Conservation (phyloP, 495 filamentous ascomycete species). For the Annulohypoxylon bovei region DNA sequence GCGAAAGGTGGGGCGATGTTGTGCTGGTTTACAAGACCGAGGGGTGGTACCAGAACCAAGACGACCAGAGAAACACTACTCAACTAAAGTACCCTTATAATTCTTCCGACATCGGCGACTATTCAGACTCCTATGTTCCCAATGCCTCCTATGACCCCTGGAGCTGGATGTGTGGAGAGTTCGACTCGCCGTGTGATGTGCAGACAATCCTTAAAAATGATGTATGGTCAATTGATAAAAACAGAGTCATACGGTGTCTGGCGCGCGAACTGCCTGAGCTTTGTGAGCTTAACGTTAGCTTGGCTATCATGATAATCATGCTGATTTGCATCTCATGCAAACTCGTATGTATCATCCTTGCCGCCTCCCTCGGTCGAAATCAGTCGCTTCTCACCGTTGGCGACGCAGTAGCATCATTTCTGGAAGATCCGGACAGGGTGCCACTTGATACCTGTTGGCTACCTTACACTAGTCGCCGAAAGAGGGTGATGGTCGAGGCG, state of each 20-base stretch:
- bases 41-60: too few relatives aligned
- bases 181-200: neutral
- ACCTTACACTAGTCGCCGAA: neutral
- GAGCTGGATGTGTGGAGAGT: neutral
- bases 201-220: neutral
- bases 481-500: neutral
- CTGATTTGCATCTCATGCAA: neutral
- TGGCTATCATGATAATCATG: neutral
- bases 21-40: neutral
- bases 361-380: neutral
- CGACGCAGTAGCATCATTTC: neutral
- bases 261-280: neutral
- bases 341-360: neutral
- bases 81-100: neutral
- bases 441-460: neutral
- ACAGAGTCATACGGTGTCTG: neutral
- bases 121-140: neutral
- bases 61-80: too few relatives aligned
- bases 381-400: neutral
- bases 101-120: neutral
- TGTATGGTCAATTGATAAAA: neutral
- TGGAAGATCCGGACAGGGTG: neutral
- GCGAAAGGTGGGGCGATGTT: neutral
- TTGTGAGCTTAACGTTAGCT: neutral
- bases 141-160: neutral